Conservation (phyloP, 306 rosid genomes). For the Dryas octopetala region DNA sequence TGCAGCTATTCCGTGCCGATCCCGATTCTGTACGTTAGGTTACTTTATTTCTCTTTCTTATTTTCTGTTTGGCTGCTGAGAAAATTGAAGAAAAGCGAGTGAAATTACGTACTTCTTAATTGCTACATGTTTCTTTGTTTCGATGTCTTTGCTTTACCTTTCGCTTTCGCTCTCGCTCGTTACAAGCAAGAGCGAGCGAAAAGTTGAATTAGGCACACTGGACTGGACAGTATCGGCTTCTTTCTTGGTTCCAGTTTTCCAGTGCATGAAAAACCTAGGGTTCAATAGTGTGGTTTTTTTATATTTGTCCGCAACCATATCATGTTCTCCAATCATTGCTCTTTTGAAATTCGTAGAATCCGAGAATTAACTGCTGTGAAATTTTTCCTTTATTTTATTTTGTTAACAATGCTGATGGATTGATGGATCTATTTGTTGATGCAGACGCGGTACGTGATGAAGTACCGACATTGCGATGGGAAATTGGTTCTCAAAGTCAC, state of each 20-base stretch:
- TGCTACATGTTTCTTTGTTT: background rate
- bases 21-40: slow-evolving; percentile 68
- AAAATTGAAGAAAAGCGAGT: background rate
- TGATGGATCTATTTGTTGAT: slow-evolving; percentile 24
- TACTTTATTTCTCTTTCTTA: background rate
- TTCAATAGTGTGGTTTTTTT: background rate
- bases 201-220: background rate
- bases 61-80: slow-evolving; percentile 22
- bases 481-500: slow-evolving; percentile 80
- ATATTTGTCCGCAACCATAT: no score
- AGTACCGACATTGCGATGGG: slow-evolving; percentile 81
- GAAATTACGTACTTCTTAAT: background rate
- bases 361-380: no score
- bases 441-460: slow-evolving; percentile 73
- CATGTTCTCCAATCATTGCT: no score
- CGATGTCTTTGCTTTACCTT: background rate
- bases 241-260: background rate
- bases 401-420: no score
- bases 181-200: no score
- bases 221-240: background rate
- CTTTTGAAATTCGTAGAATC: no score
- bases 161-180: background rate
- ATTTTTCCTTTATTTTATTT: no score
- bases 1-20: slow-evolving; percentile 81
- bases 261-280: background rate